Evolutionary conservation across 495 filamentous ascomycete genomes (phyloP), one percentile per base, ranked within the genome.

Genomic region (Annulohypoxylon stygium): DNA sequence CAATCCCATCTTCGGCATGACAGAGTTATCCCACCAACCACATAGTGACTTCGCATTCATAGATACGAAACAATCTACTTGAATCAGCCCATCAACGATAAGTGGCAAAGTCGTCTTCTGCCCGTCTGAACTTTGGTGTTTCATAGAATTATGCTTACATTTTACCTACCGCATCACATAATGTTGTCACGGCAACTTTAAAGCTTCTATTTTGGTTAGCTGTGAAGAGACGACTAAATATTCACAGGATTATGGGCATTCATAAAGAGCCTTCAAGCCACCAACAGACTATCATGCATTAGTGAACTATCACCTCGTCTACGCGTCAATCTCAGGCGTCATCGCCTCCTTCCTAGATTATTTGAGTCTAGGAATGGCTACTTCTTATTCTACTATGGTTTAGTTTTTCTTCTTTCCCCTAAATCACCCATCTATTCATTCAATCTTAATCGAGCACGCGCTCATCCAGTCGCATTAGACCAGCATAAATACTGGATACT

Each of bases 301-400:
- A n/a, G 12, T 39, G 53, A 70, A 75, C 60, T 65, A 75, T 71
- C 58, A 14, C n/a, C 63, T 39, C 51, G 60, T 74, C 67, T 54
- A 67, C 72, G 51, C 72, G 72, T 75, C 67, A 71, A 67, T 67
- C 12, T 47, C 43, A 41, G 53, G n/a, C 20, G 8, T 47, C 5
- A 20, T 7, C 39, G 18, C 48, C 41, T 41, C 55, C 18, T 59
- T 51, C 16, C 59, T 18, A 20, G 67, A 51, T 10, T 71, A 71
- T 65, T 65, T 59, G 48, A 63, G 58, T 33, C 48, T 57, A 41
- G 18, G 59, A 50, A 61, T 41, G 62, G 47, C 61, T 43, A 48
- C 61, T 74, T 67, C 54, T 67, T 63, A 39, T 68, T 64, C 39
- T 62, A 9, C 37, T 14, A 11, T 33, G 36, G 51, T 33, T 43